Evolutionary conservation across 2,329 filamentous ascomycete genomes (phyloP).

Genomic region (Fusarium phyllophilum): DNA sequence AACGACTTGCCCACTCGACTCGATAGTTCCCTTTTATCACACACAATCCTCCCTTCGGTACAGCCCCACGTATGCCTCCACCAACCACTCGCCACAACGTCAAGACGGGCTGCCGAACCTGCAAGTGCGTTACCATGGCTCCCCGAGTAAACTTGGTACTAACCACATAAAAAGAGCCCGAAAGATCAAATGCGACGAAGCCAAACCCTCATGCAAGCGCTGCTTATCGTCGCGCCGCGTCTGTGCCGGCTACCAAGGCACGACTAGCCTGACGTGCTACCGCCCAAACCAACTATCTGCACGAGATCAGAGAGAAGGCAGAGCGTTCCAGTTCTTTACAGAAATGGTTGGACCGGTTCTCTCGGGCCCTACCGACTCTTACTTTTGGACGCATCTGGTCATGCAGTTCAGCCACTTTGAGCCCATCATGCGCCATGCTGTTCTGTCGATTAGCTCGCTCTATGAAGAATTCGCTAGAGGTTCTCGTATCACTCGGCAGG

Average conservation of each 20-base stretch:
- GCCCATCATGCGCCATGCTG: constrained; percentile 18
- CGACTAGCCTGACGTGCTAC: not conserved
- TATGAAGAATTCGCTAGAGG: constrained; percentile 17
- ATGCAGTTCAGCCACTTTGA: constrained; percentile 35
- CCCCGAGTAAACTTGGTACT: not conserved
- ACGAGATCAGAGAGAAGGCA: constrained; percentile 6
- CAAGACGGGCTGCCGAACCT: constrained; percentile 4
- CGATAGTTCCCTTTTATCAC: not conserved
- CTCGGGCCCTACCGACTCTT: constrained; percentile 18
- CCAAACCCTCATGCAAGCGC: not conserved
- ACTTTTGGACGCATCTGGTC: constrained; percentile 34
- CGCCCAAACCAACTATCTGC: constrained; percentile 8
- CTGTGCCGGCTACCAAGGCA: not conserved
- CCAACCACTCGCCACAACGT: not conserved
- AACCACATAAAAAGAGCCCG: not conserved
- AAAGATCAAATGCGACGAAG: constrained; percentile 13
- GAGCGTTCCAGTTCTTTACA: constrained; percentile 25
- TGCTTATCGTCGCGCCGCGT: constrained; percentile 1
- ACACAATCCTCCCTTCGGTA: not conserved
- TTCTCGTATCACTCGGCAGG: not conserved
- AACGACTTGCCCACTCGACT: not conserved
- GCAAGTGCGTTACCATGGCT: not conserved
- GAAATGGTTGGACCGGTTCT: constrained; percentile 16
- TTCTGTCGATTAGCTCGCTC: constrained; percentile 25
- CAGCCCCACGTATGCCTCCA: not conserved